Conservation (phyloP, 169 alveolate genomes). For the Eimeria necatrix region DNA sequence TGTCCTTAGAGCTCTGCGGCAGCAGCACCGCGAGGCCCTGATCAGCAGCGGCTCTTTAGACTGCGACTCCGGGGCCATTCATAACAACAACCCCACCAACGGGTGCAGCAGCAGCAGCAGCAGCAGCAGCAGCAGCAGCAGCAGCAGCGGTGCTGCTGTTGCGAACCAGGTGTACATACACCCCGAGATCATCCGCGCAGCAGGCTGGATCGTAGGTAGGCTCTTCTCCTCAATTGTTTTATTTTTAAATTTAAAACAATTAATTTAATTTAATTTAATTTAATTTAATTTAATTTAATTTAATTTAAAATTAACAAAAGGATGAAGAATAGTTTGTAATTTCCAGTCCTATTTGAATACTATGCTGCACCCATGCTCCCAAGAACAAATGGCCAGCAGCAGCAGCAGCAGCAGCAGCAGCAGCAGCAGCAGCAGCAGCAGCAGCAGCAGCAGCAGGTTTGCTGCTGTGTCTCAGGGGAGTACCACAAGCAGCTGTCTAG, state of each 20-base stretch:
- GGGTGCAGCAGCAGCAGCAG: constrained; percentile 28
- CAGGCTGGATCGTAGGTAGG: constrained; percentile 69
- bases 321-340: background rate
- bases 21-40: constrained; percentile 36
- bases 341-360: too few species aligned
- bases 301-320: background rate
- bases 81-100: background rate
- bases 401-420: constrained; percentile 1
- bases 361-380: too few species aligned
- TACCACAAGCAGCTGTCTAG: constrained; percentile 9
- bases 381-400: background rate
- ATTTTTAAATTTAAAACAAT: too few species aligned
- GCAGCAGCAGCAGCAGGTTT: background rate
- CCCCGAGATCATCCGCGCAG: constrained; percentile 56
- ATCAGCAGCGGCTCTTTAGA: constrained; percentile 11
- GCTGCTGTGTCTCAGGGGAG: constrained; percentile 34
- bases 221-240: background rate
- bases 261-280: too few species aligned
- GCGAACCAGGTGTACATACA: constrained; percentile 30
- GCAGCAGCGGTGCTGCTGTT: background rate
- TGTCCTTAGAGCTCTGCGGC: background rate
- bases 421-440: background rate
- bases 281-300: too few species aligned
- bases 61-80: background rate
- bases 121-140: constrained; percentile 40